Evolutionary conservation across 1,284 basidiomycete species (phyloP).

Genomic region (Lignosus rhinocerotis): DNA sequence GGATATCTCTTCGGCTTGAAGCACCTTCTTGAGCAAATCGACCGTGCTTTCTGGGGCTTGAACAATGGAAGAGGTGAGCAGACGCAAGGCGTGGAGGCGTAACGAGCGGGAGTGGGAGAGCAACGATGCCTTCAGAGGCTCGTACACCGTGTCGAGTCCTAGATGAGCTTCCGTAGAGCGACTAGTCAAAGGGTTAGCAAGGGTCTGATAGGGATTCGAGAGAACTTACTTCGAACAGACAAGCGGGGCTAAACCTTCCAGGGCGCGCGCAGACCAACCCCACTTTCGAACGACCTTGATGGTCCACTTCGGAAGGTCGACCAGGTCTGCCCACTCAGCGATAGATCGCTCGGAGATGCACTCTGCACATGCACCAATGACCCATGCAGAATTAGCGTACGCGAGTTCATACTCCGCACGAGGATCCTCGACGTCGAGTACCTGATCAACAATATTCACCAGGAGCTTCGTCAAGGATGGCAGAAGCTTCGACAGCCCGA

Average conservation of each 20-base stretch:
- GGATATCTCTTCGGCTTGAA: conserved; percentile 74
- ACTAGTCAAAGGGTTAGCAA: conserved; percentile 5
- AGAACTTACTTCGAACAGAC: conserved; percentile 47
- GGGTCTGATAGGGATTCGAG: neutral
- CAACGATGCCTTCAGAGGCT: conserved; percentile 44
- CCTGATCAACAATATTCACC: conserved; percentile 47
- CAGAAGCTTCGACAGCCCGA: conserved; percentile 52
- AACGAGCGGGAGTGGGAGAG: conserved; percentile 60
- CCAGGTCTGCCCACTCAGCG: conserved; percentile 44
- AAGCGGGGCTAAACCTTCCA: conserved; percentile 55
- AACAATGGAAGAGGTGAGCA: conserved; percentile 53
- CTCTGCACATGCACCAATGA: conserved; percentile 50
- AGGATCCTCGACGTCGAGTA: conserved; percentile 40
- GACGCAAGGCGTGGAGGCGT: conserved; percentile 54
- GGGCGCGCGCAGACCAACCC: conserved; percentile 56
- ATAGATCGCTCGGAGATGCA: conserved; percentile 44
- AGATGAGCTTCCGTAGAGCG: conserved; percentile 28
- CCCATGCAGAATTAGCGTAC: conserved; percentile 50
- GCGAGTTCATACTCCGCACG: conserved; percentile 35
- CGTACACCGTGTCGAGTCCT: conserved; percentile 48
- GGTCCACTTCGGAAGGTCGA: conserved; percentile 51
- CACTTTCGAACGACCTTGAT: conserved; percentile 49
- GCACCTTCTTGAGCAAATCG: conserved; percentile 62
- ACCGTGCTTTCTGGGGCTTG: conserved; percentile 43
- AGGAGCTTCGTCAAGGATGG: conserved; percentile 46